Evolutionary conservation across 139 green algal genomes (phyloP).

Genomic region (Chlamydomonas sphaeroides): DNA sequence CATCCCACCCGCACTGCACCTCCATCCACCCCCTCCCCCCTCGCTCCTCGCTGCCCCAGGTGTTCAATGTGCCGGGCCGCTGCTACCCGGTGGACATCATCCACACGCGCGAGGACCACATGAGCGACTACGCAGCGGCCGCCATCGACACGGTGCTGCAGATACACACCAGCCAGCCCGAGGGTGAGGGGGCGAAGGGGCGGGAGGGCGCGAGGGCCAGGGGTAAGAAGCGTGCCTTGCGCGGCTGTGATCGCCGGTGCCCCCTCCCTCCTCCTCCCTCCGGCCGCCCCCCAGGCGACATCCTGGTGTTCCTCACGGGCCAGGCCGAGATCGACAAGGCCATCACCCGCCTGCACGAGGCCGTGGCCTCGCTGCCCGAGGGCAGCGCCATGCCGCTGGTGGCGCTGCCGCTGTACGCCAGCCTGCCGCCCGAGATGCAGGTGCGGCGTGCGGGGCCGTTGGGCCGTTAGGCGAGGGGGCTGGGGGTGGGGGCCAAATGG

Average conservation of each 20-base stretch:
- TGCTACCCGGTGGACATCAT: constrained; percentile 88
- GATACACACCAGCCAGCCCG: constrained; percentile 76
- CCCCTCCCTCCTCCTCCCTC: too few relatives aligned
- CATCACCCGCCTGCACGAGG: constrained; percentile 58
- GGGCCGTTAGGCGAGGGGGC: too few relatives aligned
- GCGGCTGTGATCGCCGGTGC: too few relatives aligned
- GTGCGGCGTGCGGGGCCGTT: constrained; percentile 76
- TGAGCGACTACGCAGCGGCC: constrained; percentile 62
- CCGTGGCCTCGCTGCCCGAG: constrained; percentile 61
- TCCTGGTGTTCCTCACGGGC: constrained; percentile 94
- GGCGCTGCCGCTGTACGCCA: constrained; percentile 92
- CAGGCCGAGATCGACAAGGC: constrained; percentile 94
- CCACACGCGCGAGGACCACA: constrained; percentile 72
- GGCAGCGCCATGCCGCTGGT: constrained; percentile 75
- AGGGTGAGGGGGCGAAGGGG: constrained; percentile 31
- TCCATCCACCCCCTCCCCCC: too few relatives aligned
- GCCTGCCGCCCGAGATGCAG: constrained; percentile 89
- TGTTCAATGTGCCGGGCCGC: constrained; percentile 86
- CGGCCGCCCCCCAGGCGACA: too few relatives aligned
- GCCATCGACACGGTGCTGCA: constrained; percentile 80
- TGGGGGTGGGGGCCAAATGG: not conserved
- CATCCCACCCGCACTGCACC: too few relatives aligned
- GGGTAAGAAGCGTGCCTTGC: too few relatives aligned
- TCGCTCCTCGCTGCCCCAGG: too few relatives aligned
- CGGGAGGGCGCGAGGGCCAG: too few relatives aligned